Evolutionary conservation across 2,329 filamentous ascomycete species (phyloP).

Genomic region (Rhinocladiella mackenziei): DNA sequence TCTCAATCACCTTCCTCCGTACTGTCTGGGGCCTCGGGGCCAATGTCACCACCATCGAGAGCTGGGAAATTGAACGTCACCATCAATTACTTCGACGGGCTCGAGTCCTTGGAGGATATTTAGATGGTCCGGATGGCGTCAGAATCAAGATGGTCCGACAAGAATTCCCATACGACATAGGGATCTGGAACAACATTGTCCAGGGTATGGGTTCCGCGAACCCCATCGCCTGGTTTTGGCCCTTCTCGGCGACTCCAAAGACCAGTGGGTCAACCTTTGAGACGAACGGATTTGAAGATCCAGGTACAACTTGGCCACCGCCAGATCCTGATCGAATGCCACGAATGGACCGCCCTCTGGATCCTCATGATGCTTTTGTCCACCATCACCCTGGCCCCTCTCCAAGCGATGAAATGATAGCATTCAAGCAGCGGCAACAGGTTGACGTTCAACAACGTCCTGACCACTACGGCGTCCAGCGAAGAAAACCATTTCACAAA

Average conservation of each 20-base stretch:
- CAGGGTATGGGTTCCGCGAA: constrained; percentile 51
- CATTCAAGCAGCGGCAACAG: constrained; percentile 53
- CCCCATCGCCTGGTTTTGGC: constrained; percentile 58
- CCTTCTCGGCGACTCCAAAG: constrained; percentile 51
- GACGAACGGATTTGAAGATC: constrained; percentile 59
- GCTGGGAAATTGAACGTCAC: constrained; percentile 56
- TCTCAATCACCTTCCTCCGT: constrained; percentile 53
- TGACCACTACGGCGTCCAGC: constrained; percentile 35
- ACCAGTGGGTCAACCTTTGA: constrained; percentile 50
- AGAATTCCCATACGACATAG: constrained; percentile 64
- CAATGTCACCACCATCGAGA: constrained; percentile 62
- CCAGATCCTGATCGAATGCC: constrained; percentile 50
- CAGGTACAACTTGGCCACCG: constrained; percentile 41
- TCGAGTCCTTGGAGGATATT: constrained; percentile 52
- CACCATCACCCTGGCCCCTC: constrained; percentile 31
- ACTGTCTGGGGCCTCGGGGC: constrained; percentile 52
- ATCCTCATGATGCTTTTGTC: constrained; percentile 28
- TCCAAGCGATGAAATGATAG: constrained; percentile 45
- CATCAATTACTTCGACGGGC: constrained; percentile 45
- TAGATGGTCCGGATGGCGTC: constrained; percentile 55
- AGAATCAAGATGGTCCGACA: constrained; percentile 54
- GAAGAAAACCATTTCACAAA: constrained; percentile 42
- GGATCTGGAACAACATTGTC: constrained; percentile 57
- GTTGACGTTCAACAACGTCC: constrained; percentile 47
- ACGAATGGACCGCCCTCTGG: constrained; percentile 30